Conservation (phyloP, 192 early-diverging fungal genomes). For the Podila epicladia region DNA sequence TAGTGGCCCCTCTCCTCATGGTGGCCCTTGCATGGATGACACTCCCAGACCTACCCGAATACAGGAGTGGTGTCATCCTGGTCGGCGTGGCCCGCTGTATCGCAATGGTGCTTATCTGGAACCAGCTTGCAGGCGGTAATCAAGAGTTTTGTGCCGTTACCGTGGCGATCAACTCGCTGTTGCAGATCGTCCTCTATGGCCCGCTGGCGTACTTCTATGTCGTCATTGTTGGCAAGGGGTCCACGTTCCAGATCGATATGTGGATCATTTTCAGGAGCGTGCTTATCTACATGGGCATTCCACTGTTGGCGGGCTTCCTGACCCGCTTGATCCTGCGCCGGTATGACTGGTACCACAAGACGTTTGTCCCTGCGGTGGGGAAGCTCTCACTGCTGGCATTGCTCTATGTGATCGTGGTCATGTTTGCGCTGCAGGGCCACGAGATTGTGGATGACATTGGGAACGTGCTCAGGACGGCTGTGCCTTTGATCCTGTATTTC, state of each 20-base stretch:
- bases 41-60: conserved; percentile 71
- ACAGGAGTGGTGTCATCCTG: conserved; percentile 71
- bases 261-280: conserved; percentile 66
- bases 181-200: conserved; percentile 71
- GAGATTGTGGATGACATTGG: conserved; percentile 70
- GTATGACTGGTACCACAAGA: conserved; percentile 62
- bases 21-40: conserved; percentile 72
- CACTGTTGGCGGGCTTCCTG: conserved; percentile 65
- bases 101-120: conserved; percentile 86
- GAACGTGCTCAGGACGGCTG: conserved; percentile 62
- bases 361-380: conserved; percentile 64
- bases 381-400: conserved; percentile 68
- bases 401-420: conserved; percentile 73
- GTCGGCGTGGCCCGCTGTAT: conserved; percentile 67
- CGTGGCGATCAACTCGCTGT: conserved; percentile 74
- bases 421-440: conserved; percentile 74
- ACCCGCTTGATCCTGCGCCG: conserved; percentile 58
- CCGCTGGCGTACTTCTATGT: conserved; percentile 70
- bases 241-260: conserved; percentile 53
- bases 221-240: conserved; percentile 56
- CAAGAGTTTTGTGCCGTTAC: conserved; percentile 73
- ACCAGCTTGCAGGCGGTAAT: conserved; percentile 72
- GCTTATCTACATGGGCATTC: conserved; percentile 74
- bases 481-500: conserved; percentile 76
- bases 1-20: conserved; percentile 75